Evolutionary conservation across 2,329 filamentous ascomycete genomes (phyloP).

Genomic region (Pseudogymnoascus sp.): DNA sequence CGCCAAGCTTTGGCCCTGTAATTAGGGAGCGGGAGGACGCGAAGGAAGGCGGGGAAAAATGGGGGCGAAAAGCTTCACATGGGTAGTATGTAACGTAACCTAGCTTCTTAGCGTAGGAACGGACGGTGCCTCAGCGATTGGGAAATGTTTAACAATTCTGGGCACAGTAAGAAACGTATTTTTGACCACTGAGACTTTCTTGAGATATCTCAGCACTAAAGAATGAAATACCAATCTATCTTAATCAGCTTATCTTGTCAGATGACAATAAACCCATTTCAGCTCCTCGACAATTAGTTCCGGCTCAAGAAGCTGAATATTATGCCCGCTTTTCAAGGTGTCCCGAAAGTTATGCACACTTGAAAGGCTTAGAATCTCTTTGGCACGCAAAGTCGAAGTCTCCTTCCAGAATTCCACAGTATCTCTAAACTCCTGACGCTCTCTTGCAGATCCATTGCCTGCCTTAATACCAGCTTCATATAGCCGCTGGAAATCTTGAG

Average conservation of each 20-base stretch:
- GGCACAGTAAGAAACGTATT: too few species aligned
- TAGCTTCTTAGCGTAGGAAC: too few species aligned
- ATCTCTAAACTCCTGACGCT: conserved; percentile 11
- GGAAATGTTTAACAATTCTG: too few species aligned
- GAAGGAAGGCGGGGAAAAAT: neutral
- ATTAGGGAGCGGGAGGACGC: neutral
- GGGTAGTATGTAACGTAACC: neutral
- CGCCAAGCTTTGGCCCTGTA: neutral
- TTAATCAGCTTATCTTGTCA: neutral
- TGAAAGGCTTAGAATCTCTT: conserved; percentile 13
- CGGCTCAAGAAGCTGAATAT: conserved; percentile 17
- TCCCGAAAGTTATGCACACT: conserved; percentile 9
- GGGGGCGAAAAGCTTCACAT: neutral
- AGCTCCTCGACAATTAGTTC: conserved; percentile 15
- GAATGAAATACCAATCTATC: neutral
- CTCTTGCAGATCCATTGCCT: conserved; percentile 15
- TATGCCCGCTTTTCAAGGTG: conserved; percentile 15
- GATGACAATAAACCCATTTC: conserved; percentile 12
- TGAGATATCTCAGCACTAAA: neutral
- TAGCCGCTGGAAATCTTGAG: conserved; percentile 14
- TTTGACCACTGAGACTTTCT: neutral
- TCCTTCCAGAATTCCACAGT: neutral
- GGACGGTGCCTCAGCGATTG: too few species aligned
- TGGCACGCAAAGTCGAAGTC: conserved; percentile 11
- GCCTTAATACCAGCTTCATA: conserved; percentile 15